These are phyloP conservation scores for Diutina siamensis DNA, from an alignment of 1,139 yeast species.

Conservation along the genomic window DNA sequence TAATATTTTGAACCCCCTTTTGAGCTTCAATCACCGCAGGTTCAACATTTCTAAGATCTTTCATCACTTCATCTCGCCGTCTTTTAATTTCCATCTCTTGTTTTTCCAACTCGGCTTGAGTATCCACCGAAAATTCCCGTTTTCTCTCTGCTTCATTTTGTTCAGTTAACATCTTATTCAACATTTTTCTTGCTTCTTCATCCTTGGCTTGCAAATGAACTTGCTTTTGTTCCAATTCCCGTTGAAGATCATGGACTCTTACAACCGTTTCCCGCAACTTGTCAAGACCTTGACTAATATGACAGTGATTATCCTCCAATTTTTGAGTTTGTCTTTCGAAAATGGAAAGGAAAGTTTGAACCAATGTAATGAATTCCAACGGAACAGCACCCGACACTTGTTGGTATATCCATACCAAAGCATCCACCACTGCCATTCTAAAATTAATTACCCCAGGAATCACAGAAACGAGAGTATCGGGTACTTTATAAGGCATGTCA, in stretches of 20 bases:
- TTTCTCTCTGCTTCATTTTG: slow-evolving; percentile 91
- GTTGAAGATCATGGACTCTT: slow-evolving; percentile 52
- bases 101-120: slow-evolving; percentile 55
- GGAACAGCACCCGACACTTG: slow-evolving; percentile 28
- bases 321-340: slow-evolving; percentile 25
- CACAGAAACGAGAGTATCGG: slow-evolving; percentile 11
- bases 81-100: slow-evolving; percentile 53
- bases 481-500: slow-evolving; percentile 7
- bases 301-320: slow-evolving; percentile 60
- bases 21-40: slow-evolving; percentile 82
- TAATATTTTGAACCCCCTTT: slow-evolving; percentile 78
- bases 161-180: slow-evolving; percentile 69
- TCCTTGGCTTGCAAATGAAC: slow-evolving; percentile 42
- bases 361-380: slow-evolving; percentile 29
- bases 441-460: slow-evolving; percentile 15
- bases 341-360: slow-evolving; percentile 20
- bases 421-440: slow-evolving; percentile 37
- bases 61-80: slow-evolving; percentile 46
- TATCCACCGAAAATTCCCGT: slow-evolving; percentile 72
- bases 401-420: slow-evolving; percentile 37
- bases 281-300: slow-evolving; percentile 62
- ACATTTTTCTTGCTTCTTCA: slow-evolving; percentile 56
- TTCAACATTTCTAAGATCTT: slow-evolving; percentile 63
- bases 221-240: slow-evolving; percentile 44
- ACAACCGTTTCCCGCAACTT: slow-evolving; percentile 69